Evolutionary conservation across 202 grass and related monocot species (phyloP).

Genomic region (Cymbopogon flexuosus): DNA sequence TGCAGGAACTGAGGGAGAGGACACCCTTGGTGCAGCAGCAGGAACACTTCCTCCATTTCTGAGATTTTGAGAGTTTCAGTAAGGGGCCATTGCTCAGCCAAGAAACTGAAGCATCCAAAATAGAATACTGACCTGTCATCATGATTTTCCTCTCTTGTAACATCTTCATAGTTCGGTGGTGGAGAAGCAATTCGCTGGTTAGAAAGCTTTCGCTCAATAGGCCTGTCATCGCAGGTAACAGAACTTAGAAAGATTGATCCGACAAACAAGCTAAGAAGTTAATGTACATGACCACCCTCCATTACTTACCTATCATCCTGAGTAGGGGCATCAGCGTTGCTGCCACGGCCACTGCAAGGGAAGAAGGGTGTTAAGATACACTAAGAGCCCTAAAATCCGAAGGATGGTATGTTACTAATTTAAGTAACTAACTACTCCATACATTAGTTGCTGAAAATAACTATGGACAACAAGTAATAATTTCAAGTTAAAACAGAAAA

Average conservation of each 20-base stretch:
- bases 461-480: background rate
- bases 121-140: conserved; percentile 50
- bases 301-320: conserved; percentile 67
- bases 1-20: conserved; percentile 34
- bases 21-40: conserved; percentile 37
- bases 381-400: background rate
- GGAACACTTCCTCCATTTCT: conserved; percentile 63
- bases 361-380: conserved; percentile 11
- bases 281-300: background rate
- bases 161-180: conserved; percentile 82
- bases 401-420: background rate
- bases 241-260: conserved; percentile 17
- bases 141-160: conserved; percentile 40
- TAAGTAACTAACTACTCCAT: background rate
- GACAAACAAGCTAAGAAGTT: conserved; percentile 17
- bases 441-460: background rate
- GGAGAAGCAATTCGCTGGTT: conserved; percentile 71
- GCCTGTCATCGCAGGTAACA: conserved; percentile 40
- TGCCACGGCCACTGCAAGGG: conserved; percentile 56
- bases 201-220: conserved; percentile 61
- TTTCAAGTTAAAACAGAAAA: conserved; percentile 24
- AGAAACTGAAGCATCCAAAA: conserved; percentile 16
- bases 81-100: conserved; percentile 4
- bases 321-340: conserved; percentile 55
- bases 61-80: conserved; percentile 41